Base-by-base conservation (phyloP, 306 rosid species). In the Lagenaria siceraria region DNA sequence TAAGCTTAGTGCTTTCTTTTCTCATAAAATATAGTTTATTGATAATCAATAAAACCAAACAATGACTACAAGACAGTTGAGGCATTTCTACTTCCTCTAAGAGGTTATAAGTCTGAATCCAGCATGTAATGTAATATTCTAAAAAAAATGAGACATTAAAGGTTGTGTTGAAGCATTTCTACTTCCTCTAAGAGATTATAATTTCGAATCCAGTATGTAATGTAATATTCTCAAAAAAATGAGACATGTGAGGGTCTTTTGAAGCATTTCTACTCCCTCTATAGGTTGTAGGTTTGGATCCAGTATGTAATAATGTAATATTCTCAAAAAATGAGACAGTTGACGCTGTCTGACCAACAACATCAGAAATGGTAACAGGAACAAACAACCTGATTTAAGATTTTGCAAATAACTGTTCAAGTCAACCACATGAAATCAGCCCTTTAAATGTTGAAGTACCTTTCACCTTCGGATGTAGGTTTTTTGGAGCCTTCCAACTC, bases 391-490 rank as follows among this genome's bases (percentile, higher is more conserved):
- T 18, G 8, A 24, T 21, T 43, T 15, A 42, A 22, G 22, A 14
- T 70, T 22, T 43, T 70, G 56, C 75, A 22, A 24, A 43, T 24
- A 70, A 72, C 60, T 49, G 24, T 73, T 51, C 19, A 18, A 52
- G 43, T 27, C 46, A 31, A 64, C 77, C 59, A n/a, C 46, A 75
- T 76, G 64, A 66, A 79, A 49, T 29, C 53, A 69, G 25, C 29
- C 43, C 72, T 21, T 35, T 36, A 74, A 60, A 52, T 21, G 74
- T 49, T 66, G 49, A 82, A 62, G 78, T 87, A 96, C 99, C 99
- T 92, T 92, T 91, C 94, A 71, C 80, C 81, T 85, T 86, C 98
- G 55, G 87, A 83, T 70, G 78, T 77, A 71, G 88, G 93, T 81
- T 89, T 96, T 75, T 86, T 92, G 64, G 75, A 74, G 87, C 81